Base-by-base conservation (phyloP, 495 filamentous ascomycete genomes). In the Sporormia fimetaria region DNA sequence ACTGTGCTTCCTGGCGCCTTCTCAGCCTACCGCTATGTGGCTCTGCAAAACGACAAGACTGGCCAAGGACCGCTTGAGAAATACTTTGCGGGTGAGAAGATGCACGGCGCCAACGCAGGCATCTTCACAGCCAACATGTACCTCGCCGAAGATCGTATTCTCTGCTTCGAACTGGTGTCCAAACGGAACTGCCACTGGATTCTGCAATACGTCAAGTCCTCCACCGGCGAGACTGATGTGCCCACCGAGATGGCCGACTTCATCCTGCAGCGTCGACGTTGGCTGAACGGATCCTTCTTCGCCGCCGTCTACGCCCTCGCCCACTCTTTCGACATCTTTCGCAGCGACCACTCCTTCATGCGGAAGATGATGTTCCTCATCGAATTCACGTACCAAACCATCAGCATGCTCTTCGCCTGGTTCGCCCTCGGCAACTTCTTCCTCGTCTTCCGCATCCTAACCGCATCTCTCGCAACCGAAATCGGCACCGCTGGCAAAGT, bases 81-180 rank as follows among this genome's bases (percentile, higher is more conserved):
- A 60, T 99, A 99, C 59, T 99, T 96, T 64, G 75, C 83, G 23
- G 92, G 92, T 49, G 92, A 99, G 64, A 96, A 88, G 64, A 83
- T 99, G 70, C 90, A 99, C 58, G 92, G 90, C 57, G 73, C 78
- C 26, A 87, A 90, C 51, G 92, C 92, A 3, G 92, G 87, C 59
- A 92, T 96, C 52, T 96, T 99, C 68, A 94, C 86, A 7, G 87
- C 92, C 47, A 99, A 99, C 61, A 99, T 99, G 92, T 99, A 99
- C 57, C 74, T 99, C 42, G 92, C 92, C 27, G 92, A 99, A 61
- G 92, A 99, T 74, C 84, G 92, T 65, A 99, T 99, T 55, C 76
- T 99, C 24, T 99, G 92, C 62, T 99, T 95, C 66, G 92, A 99
- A 64, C 81, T 99, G 28, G 92, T 99, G 33, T 79, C 87, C 15